A percentile compares a stretch with the other conserved stretches of the same genome.
Evolutionary conservation across 176 grass and related monocot genomes (phyloP).

Genomic region (Secale cereale): DNA sequence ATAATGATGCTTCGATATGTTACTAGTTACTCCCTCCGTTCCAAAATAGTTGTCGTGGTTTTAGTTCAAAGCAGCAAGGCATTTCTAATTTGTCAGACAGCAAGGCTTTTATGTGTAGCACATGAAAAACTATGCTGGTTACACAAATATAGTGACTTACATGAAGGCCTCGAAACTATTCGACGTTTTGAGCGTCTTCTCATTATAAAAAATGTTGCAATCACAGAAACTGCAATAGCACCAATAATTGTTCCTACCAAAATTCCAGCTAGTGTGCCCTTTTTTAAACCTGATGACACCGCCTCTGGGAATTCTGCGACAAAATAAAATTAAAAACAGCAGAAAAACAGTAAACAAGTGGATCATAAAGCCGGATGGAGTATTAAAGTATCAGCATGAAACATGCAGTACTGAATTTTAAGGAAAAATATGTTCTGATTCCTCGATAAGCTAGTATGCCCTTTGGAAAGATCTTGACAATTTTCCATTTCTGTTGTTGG

Average conservation of each 20-base stretch:
- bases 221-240: conserved; percentile 52
- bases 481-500: not conserved
- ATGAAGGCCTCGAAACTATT: conserved; percentile 44
- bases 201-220: conserved; percentile 72
- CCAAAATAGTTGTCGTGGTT: no score
- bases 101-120: conserved; percentile 15
- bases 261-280: conserved; percentile 57
- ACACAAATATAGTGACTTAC: conserved; percentile 47
- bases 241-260: conserved; percentile 39
- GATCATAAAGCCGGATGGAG: not conserved
- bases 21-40: no score
- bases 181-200: conserved; percentile 36
- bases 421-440: not conserved
- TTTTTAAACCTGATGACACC: conserved; percentile 53
- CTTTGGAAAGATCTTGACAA: not conserved
- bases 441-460: not conserved
- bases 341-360: not conserved
- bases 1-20: not conserved
- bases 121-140: not conserved
- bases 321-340: not conserved
- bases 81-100: not conserved
- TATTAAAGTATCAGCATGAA: not conserved
- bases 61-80: not conserved
- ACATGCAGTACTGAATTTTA: not conserved
- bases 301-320: conserved; percentile 37